These are phyloP conservation scores for Corylus americana DNA, from an alignment of 306 rosid genomes.

Conservation along the genomic window DNA sequence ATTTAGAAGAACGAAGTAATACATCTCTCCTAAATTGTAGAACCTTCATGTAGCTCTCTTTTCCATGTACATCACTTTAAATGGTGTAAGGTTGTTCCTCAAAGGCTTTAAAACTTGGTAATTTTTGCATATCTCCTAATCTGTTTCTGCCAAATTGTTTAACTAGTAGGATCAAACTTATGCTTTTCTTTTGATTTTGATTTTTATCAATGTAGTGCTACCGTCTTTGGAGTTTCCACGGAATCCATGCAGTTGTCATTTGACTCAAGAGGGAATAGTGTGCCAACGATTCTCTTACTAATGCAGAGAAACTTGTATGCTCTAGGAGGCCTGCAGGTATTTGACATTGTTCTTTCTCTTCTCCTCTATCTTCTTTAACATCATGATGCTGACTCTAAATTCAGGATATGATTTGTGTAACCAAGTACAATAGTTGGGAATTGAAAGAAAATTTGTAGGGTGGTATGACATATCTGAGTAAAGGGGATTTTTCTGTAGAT, in stretches of 20 bases:
- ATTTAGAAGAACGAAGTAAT: not conserved
- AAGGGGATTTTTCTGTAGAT: not conserved
- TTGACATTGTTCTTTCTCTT: constrained; percentile 17
- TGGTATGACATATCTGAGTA: not conserved
- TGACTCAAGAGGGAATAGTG: constrained; percentile 91
- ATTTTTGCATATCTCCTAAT: not conserved
- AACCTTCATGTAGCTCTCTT: not conserved
- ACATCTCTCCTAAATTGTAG: not conserved
- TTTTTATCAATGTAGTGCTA: constrained; percentile 51
- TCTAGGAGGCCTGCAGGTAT: constrained; percentile 87
- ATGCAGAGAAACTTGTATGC: constrained; percentile 77
- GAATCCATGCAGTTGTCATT: constrained; percentile 89
- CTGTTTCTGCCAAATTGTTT: not conserved
- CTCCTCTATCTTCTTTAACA: not conserved
- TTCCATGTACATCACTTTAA: not conserved
- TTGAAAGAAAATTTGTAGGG: not conserved
- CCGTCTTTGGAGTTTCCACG: constrained; percentile 92
- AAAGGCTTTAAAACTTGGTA: not conserved
- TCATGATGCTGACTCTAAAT: not conserved
- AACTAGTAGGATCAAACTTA: constrained; percentile 2
- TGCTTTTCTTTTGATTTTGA: constrained; percentile 23
- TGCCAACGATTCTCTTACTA: constrained; percentile 84
- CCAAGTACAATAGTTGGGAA: constrained; percentile 4
- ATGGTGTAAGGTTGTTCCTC: constrained; percentile 1
- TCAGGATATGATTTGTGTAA: constrained; percentile 2